Base-by-base conservation (phyloP, 805 yeast genomes). In the Candida cerambycidarum region DNA sequence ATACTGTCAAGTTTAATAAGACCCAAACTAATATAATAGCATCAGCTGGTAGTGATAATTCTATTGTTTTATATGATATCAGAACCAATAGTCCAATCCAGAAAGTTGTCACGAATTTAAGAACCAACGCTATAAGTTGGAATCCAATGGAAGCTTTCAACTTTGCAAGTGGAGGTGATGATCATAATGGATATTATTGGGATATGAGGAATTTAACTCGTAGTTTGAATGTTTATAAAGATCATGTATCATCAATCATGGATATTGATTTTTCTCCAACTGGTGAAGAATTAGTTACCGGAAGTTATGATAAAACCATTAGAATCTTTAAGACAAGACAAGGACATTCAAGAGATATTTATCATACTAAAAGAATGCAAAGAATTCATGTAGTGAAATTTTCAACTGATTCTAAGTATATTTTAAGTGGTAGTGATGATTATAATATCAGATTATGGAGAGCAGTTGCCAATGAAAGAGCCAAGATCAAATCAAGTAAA, bases 341-440 rank as follows among this genome's bases (percentile, higher is more conserved):
- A 49, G 98, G 99, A 28, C 98, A 92, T 63, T 86, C 96, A 5
- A 76, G 97, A 48, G 99, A 93, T 57, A 77, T 95, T 33, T 93
- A 93, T 62, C 99, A 93, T 58, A 93, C 99, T 11, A 89, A 89
- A 70, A 79, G 99, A 61, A 93, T 93, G 99, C 99, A 93, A 69
- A 83, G 92, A 46, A 86, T 93, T 9, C 88, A 89, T 64, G 78
- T 85, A 43, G 88, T 84, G 31, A 82, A 83, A 50, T 95, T 75
- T 64, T 79, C 96, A 7, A 89, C 89, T 79, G 99, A 93, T 65
- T 77, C 95, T 42, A 81, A 83, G 58, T 93, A 89, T 65, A 79
- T 93, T 27, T 66, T 90, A 39, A 80, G 89, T 45, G 99, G 97
- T 14, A 87, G 96, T 1, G 99, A 93, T 63, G 99, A 93, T 62